phyloP scores from a whole-genome alignment of 1,139 yeast species.

The Blastobotrys petasosporus region DNA sequence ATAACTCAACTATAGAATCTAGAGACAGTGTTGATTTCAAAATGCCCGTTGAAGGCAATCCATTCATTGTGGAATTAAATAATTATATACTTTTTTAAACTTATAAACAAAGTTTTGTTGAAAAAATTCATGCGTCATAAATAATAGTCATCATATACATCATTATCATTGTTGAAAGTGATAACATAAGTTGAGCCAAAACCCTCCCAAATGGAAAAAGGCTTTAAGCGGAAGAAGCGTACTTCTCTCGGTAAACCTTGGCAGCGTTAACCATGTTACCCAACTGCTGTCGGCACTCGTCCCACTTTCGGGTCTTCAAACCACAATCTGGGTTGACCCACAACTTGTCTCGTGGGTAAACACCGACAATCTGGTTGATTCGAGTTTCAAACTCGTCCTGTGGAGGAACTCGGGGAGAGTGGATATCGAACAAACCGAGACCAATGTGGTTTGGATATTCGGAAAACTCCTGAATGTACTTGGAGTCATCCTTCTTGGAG shows the following conservation, averaged over 20 bases:
- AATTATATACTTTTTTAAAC: no score
- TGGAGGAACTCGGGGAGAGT: constrained; percentile 99
- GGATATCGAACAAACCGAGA: constrained; percentile 97
- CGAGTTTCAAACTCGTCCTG: constrained; percentile 92
- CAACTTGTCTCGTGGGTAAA: constrained; percentile 95
- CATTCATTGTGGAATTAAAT: no score
- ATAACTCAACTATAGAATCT: no score
- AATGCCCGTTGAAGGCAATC: no score
- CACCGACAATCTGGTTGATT: constrained; percentile 90
- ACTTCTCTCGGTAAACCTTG: constrained; percentile 73
- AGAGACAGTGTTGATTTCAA: no score
- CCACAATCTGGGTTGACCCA: constrained; percentile 99
- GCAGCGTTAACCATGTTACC: constrained; percentile 99
- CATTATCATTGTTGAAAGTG: constrained; percentile 7
- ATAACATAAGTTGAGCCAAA: constrained; percentile 1
- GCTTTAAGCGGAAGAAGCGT: constrained; percentile 17
- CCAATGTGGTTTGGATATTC: constrained; percentile 99
- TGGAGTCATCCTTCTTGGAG: constrained; percentile 98
- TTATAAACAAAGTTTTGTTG: constrained; percentile 3
- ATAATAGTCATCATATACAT: neutral
- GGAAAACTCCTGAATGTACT: constrained; percentile 95
- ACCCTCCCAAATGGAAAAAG: neutral
- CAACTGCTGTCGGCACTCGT: constrained; percentile 71
- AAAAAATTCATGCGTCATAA: constrained; percentile 6
- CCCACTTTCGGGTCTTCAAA: constrained; percentile 96